These are phyloP conservation scores for Gryganskiella cystojenkinii DNA, from an alignment of 192 early-diverging fungal genomes.

Conservation along the genomic window DNA sequence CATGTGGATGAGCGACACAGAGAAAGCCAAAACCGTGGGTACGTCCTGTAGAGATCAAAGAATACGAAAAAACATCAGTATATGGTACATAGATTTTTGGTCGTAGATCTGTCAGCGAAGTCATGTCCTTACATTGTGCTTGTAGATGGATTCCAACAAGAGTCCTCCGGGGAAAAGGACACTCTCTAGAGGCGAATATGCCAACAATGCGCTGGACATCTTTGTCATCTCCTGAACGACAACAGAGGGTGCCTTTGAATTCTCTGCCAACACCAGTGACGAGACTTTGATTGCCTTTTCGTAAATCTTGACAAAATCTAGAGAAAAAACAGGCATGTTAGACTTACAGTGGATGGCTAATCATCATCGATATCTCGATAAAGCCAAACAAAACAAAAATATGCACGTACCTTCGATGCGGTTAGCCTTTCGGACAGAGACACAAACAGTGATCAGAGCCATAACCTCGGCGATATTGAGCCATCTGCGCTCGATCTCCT, in stretches of 20 bases:
- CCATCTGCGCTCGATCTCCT: conserved; percentile 33
- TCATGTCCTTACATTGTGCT: conserved; percentile 49
- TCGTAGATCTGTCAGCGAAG: no score
- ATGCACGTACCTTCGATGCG: conserved; percentile 63
- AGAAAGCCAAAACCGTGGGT: conserved; percentile 72
- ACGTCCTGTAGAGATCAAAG: conserved; percentile 53
- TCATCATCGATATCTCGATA: no score
- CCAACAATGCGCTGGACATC: conserved; percentile 24
- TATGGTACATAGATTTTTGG: no score
- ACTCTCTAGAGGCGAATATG: conserved; percentile 51
- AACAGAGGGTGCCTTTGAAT: conserved; percentile 18
- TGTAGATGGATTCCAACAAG: conserved; percentile 61
- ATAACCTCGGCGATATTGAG: conserved; percentile 54
- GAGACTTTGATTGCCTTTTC: conserved; percentile 52
- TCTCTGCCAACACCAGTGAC: conserved; percentile 33
- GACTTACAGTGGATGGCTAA: not conserved
- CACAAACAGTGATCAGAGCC: conserved; percentile 55
- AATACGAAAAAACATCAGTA: not conserved
- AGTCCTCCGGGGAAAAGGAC: conserved; percentile 59
- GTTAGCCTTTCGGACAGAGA: conserved; percentile 63
- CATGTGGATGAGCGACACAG: conserved; percentile 68
- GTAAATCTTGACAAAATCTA: conserved; percentile 61
- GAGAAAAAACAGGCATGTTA: not conserved
- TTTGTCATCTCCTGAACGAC: conserved; percentile 49
- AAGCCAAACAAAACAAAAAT: no score